Percentiles rank a stretch among this genome's conserved stretches.
These are phyloP conservation scores for Triglochin maritima DNA, from an alignment of 106 monocot genomes.

Conservation along the genomic window DNA sequence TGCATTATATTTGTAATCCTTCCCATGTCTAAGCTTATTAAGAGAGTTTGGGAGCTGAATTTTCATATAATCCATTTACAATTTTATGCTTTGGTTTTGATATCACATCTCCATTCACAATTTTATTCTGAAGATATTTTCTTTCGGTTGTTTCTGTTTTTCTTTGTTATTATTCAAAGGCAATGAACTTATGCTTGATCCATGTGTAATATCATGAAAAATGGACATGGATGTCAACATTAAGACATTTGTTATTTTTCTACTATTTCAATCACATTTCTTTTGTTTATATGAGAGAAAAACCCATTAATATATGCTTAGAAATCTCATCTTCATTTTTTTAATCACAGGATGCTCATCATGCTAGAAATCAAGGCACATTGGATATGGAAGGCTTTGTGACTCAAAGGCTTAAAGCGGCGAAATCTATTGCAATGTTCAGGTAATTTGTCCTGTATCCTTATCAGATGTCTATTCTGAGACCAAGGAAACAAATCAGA, in stretches of 20 bases:
- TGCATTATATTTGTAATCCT: too few relatives aligned
- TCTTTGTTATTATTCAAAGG: not conserved
- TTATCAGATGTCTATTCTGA: not conserved
- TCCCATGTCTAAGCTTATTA: too few relatives aligned
- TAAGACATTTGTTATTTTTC: too few relatives aligned
- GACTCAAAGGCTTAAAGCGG: slow-evolving; percentile 46
- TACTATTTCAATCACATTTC: too few relatives aligned
- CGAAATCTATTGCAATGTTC: slow-evolving; percentile 31
- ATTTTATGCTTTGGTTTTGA: too few relatives aligned
- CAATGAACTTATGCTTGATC: not conserved
- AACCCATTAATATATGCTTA: not conserved
- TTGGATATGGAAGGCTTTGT: slow-evolving; percentile 50
- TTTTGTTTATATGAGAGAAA: not conserved
- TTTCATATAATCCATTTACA: too few relatives aligned
- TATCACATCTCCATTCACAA: too few relatives aligned
- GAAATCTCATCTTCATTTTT: not conserved
- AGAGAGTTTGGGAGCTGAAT: too few relatives aligned
- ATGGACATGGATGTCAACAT: too few relatives aligned
- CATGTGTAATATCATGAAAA: too few relatives aligned
- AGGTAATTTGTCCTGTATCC: slow-evolving; percentile 19
- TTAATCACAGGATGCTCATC: slow-evolving; percentile 32
- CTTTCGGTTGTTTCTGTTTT: too few relatives aligned
- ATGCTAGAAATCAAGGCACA: slow-evolving; percentile 51
- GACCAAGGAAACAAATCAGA: not conserved
- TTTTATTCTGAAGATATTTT: too few relatives aligned